Percentiles rank a stretch among this genome's conserved stretches.
phyloP scores from a whole-genome alignment of 371 early-diverging fungal genomes.

The Smittium mucronatum region DNA sequence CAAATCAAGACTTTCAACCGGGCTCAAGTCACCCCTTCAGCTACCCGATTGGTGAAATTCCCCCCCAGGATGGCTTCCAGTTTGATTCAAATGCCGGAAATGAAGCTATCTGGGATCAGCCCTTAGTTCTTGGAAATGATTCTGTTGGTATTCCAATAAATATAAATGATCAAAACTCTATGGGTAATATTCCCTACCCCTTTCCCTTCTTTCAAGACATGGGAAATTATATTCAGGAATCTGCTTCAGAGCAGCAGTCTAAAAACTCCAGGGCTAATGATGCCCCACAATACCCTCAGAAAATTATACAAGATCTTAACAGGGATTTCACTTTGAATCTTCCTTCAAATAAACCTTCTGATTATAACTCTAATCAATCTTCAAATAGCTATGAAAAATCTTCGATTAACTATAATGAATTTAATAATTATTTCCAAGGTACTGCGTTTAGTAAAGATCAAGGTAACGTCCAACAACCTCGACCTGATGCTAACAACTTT shows the following conservation, averaged over 20 bases:
- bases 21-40: not conserved
- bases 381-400: not conserved
- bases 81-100: not conserved
- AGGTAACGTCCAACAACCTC: not conserved
- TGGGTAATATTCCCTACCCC: not conserved
- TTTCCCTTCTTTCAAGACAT: not conserved
- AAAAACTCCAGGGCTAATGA: not conserved
- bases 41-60: not conserved
- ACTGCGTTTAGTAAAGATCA: not conserved
- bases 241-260: not conserved
- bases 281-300: not conserved
- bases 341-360: not conserved
- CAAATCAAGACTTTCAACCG: not conserved
- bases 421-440: not conserved
- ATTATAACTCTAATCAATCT: not conserved
- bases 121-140: not conserved
- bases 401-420: not conserved
- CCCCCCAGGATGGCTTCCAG: not conserved
- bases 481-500: not conserved
- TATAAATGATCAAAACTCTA: not conserved
- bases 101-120: not conserved
- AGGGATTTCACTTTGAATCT: not conserved
- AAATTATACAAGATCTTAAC: not conserved
- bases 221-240: not conserved
- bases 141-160: not conserved